Evolutionary conservation across 2,329 filamentous ascomycete species (phyloP).

Genomic region (Stachybotrys chlorohalonatus): DNA sequence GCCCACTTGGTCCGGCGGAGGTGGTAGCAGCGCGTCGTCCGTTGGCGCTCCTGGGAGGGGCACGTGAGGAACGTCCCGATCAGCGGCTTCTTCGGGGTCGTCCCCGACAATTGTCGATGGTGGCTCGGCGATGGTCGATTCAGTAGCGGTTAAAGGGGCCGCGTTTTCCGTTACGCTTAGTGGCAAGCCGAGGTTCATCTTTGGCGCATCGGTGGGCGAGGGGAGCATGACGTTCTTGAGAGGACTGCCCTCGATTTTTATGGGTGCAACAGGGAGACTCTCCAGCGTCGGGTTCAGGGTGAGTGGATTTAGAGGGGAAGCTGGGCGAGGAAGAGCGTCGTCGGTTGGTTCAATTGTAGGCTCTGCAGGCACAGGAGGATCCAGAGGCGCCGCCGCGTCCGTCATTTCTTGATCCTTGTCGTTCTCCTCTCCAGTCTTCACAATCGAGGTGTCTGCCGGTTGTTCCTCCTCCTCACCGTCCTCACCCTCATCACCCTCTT

Average conservation of each 20-base stretch:
- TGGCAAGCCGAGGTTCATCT: constrained; percentile 5
- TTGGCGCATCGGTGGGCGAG: constrained; percentile 30
- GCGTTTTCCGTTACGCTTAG: background rate
- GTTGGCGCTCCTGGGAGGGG: constrained; percentile 2
- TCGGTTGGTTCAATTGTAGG: constrained; percentile 17
- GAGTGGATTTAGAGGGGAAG: constrained; percentile 18
- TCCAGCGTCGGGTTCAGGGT: constrained; percentile 20
- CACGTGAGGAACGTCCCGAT: constrained; percentile 15
- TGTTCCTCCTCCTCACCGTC: constrained; percentile 36
- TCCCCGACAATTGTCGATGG: constrained; percentile 21
- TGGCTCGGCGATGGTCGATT: constrained; percentile 19
- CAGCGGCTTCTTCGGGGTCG: constrained; percentile 14
- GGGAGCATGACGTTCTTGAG: constrained; percentile 41
- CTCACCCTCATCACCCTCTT: constrained; percentile 37
- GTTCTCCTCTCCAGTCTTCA: constrained; percentile 9
- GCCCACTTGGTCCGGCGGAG: constrained; percentile 29
- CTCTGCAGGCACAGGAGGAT: constrained; percentile 10
- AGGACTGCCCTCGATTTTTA: constrained; percentile 39
- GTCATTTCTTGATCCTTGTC: constrained; percentile 26
- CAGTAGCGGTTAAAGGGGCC: constrained; percentile 5
- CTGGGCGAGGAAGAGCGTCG: constrained; percentile 11
- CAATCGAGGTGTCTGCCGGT: constrained; percentile 3
- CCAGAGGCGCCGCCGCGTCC: constrained; percentile 21
- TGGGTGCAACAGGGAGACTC: constrained; percentile 9
- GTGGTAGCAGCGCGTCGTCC: constrained; percentile 19